Base-by-base conservation (phyloP, 306 rosid species). In the Cicer yamashitae region DNA sequence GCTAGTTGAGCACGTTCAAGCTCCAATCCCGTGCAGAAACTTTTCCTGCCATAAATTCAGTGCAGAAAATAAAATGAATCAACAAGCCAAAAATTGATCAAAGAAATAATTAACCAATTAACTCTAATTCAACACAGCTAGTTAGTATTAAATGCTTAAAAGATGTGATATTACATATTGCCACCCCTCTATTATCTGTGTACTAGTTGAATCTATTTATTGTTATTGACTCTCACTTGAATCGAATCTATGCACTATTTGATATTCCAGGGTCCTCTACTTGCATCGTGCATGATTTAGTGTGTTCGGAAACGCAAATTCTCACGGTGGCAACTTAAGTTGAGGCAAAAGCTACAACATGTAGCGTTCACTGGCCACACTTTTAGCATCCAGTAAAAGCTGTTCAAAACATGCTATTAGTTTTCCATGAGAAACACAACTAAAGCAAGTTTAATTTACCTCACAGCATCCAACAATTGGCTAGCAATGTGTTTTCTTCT, bases 401-500 rank as follows among this genome's bases (percentile, higher is more conserved):
- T 30, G 34, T 30, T 30, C 34, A 5, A 30, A 30, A 30, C 34
- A 30, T 30, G 34, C 34, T 30, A 30, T 30, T 30, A 3, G 34
- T 30, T 62, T 50, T 62, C 45, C 4, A 40, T 11, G 43, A 10
- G 47, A 70, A 59, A 22, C 44, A 51, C 14, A 53, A 34, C 14
- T 18, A 14, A 11, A 60, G 17, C 48, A 76, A 61, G 5, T 44
- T 44, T 15, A 79, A 13, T 34, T 82, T 86, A 88, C 97, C 98
- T 91, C 81, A 84, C 90, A 10, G 93, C 86, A 79, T 91, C 97
- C 34, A 30, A 83, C 59, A 89, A 75, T 15, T 86, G 90, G 82
- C 75, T 88, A 75, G 93, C 96, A 66, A 90, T 81, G 73, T 45
- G 77, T 63, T 90, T 91, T 84, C 93, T 86, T 84, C 96, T 90